Evolutionary conservation across 495 filamentous ascomycete species (phyloP), one percentile per base, ranked within the genome.

Genomic region (Baudoinia panamericana): DNA sequence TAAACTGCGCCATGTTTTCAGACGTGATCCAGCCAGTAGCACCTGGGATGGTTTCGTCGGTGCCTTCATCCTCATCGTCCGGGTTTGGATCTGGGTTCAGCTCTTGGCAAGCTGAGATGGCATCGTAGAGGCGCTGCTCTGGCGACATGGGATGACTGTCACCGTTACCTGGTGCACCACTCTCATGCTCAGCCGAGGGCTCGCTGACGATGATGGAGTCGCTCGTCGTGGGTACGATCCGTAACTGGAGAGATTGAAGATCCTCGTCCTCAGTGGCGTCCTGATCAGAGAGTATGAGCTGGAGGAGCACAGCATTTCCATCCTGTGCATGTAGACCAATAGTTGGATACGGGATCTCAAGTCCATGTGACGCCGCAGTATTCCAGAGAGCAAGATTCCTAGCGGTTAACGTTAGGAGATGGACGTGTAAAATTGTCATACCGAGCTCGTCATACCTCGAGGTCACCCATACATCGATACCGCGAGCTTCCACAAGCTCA

Each of bases 21-120:
- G 85, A 80, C 13, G 90, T 97, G 48, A 97, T 95, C 90, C 90
- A 97, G 2, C 86, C 86, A 0, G 74, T 76, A 53, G 84, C 88
- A 9, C 88, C 85, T 1, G 82, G 82, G 57, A 90, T 70, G 3
- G 76, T 72, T 15, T 62, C 58, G 40, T 66, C 67, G 22, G 43
- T 46, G 17, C 40, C 35, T 1, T 23, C 20, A 2, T 65, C 69
- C 0, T 66, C 75, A 3, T 68, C 68, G 0, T 70, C 68, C 4
- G 61, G 63, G 6, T 66, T 63, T 0, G 82, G 75, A 52, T 95
- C 87, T 0, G 90, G 90, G 57, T 96, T 83, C 13, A 97, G 61
- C 52, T 94, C 82, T 11, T 85, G 81, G 62, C 90, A 95, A 0
- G 76, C 73, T 1, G 84, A 82, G 12, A 96, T 71, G 3, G 86